Base-by-base conservation (phyloP, 805 yeast genomes). In the Kluyveromyces aestuarii region DNA sequence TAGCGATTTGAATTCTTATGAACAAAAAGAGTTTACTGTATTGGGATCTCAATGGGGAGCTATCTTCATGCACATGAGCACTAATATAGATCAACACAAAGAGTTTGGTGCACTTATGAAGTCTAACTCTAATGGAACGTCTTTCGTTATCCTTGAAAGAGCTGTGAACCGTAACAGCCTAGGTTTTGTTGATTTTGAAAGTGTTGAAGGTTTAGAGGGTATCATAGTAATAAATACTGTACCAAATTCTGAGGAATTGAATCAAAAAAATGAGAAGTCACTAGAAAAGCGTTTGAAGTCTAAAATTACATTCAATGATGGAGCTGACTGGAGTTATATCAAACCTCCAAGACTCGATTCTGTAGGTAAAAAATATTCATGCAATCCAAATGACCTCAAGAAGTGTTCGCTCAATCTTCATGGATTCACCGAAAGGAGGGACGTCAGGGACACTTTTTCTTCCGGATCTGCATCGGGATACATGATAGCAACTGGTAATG, bases 401-500 rank as follows among this genome's bases (percentile, higher is more conserved):
- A 73, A 78, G 43, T 91, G 97, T 57, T 81, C 95, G 0, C 75
- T 91, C 57, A 84, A 91, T 61, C 66, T 91, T 43, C 97, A 89
- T 62, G 95, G 98, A 0, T 90, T 77, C 64, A 90, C 97, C 1
- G 97, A 91, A 63, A 74, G 96, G 54, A 68, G 69, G 2, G 97
- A 90, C 63, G 75, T 77, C 48, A 76, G 96, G 57, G 97, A 91
- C 60, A 83, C 95, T 0, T 87, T 72, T 56, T 84, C 95, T 0
- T 89, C 98, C 0, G 81, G 87, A 0, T 83, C 96, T 9, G 98
- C 98, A 0, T 74, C 84, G 17, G 99, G 99, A 1, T 68, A 89
- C 68, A 68, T 91, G 75, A 72, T 93, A 55, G 97, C 85, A n/a
- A 79, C 85, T n/a, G 99, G 99, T 30, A 89, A 85, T 61, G 96